Evolutionary conservation across 2,329 filamentous ascomycete genomes (phyloP).

Genomic region (Trichophyton verrucosum): DNA sequence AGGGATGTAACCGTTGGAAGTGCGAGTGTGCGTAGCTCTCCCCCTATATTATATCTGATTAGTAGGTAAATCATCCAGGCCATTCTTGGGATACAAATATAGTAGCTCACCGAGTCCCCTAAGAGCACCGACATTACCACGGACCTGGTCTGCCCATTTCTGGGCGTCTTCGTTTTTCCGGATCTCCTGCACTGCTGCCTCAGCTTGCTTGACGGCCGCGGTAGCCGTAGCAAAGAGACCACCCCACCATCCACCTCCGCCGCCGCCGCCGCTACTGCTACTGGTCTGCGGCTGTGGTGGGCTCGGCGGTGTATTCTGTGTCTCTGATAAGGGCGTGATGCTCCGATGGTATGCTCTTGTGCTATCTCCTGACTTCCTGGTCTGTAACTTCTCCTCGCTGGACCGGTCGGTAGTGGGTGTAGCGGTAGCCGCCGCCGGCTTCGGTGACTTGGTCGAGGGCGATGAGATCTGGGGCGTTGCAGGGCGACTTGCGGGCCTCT

Average conservation of each 20-base stretch:
- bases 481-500: conserved; percentile 58
- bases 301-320: conserved; percentile 43
- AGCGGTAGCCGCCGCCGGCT: conserved; percentile 17
- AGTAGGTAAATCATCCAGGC: neutral
- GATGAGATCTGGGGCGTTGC: conserved; percentile 59
- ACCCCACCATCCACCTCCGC: conserved; percentile 76
- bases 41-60: conserved; percentile 46
- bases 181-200: conserved; percentile 86
- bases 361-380: conserved; percentile 68
- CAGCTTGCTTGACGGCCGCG: conserved; percentile 69
- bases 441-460: conserved; percentile 38
- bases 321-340: conserved; percentile 47
- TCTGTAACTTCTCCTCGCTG: conserved; percentile 51
- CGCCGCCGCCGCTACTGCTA: conserved; percentile 10
- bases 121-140: conserved; percentile 71
- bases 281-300: conserved; percentile 31
- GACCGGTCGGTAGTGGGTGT: conserved; percentile 37
- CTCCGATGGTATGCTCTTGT: conserved; percentile 57
- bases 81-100: conserved; percentile 21
- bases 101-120: conserved; percentile 51
- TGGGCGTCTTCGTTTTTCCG: conserved; percentile 94
- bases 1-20: conserved; percentile 91
- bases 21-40: conserved; percentile 73
- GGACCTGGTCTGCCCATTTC: conserved; percentile 88
- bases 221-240: conserved; percentile 69